Evolutionary conservation across 1,139 yeast genomes (phyloP), one percentile per base, ranked within the genome.

Genomic region (Zygotorulaspora mrakii): DNA sequence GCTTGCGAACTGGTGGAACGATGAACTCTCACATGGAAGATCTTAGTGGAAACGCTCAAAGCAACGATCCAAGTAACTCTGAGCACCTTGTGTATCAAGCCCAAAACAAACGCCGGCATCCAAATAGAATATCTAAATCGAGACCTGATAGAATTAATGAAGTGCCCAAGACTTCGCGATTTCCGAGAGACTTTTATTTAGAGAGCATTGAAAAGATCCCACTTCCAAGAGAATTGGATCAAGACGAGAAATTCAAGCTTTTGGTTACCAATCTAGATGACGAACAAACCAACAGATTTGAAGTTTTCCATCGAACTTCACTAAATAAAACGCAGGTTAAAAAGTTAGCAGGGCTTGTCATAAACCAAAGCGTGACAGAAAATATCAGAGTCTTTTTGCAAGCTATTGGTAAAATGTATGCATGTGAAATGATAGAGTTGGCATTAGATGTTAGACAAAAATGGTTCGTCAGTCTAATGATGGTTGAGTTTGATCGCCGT

Each of bases 221-320:
- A 14, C 49, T 49, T n/a, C 48, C 55, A 10, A 47, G 62, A 29
- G 65, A 64, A 24, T 52, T 70, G 24, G 66, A 64, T 28, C 71
- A 70, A 13, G 71, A 67, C 38, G 89, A 82, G 37, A 72, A 76
- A 46, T 73, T 78, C 59, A 73, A 84, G 48, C 56, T 88, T 18
- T 66, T 89, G 47, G 74, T 88, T 47, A 77, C 86, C 16, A 77
- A 79, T 49, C 77, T 91, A 57, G 81, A 83, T 44, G 77, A 76
- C n/a, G 85, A 80, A 27, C 96, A 91, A 58, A 82, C 86, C 82
- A 81, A 81, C 46, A 66, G 96, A 37, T 89, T 88, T 62, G 96
- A 88, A 58, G 86, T 85, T 9, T 88, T 81, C 60, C 73, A 96
- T 50, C 71, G 97, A 50, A 83, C 94, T 41, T 82, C 87, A 24